Percentiles rank a stretch among this genome's conserved stretches.
phyloP scores from a whole-genome alignment of 441 rosid species.

The Jatropha multifida region DNA sequence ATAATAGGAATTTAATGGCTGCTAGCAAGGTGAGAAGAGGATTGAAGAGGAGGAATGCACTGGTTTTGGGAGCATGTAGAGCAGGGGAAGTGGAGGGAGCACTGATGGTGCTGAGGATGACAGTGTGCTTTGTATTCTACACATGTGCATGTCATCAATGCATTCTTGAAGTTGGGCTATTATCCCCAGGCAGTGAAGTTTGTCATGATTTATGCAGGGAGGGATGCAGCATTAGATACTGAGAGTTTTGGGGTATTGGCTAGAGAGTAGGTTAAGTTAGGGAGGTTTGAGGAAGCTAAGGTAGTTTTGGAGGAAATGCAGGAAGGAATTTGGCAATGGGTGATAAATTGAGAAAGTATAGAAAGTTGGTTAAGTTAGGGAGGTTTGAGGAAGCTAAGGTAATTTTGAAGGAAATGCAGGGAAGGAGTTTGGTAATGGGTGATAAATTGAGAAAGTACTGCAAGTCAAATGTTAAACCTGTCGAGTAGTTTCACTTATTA shows the following conservation, averaged over 20 bases:
- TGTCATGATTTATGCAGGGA: constrained; percentile 48
- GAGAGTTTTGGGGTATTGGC: constrained; percentile 58
- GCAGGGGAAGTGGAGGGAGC: constrained; percentile 60
- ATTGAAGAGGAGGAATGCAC: constrained; percentile 59
- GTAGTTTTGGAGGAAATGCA: constrained; percentile 54
- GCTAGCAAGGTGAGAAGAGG: constrained; percentile 43
- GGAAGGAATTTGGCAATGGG: constrained; percentile 45
- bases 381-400: constrained; percentile 43
- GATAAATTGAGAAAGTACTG: constrained; percentile 37
- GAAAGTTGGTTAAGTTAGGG: constrained; percentile 38
- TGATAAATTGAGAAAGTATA: constrained; percentile 33
- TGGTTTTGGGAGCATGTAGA: constrained; percentile 65
- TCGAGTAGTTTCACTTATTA: neutral
- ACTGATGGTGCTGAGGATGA: constrained; percentile 55
- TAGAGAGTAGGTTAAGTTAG: constrained; percentile 36
- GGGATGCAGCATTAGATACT: constrained; percentile 43
- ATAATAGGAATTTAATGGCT: constrained; percentile 39
- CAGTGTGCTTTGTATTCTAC: constrained; percentile 55
- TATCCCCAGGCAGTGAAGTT: constrained; percentile 50
- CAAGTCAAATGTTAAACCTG: constrained; percentile 22
- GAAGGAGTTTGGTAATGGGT: constrained; percentile 45
- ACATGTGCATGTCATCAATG: constrained; percentile 50
- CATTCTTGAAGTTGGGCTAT: constrained; percentile 41
- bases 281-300: constrained; percentile 44
- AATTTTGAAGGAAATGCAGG: constrained; percentile 56